Base-by-base conservation (phyloP, 1,284 basidiomycete species). In the Moniliophthora roreri region DNA sequence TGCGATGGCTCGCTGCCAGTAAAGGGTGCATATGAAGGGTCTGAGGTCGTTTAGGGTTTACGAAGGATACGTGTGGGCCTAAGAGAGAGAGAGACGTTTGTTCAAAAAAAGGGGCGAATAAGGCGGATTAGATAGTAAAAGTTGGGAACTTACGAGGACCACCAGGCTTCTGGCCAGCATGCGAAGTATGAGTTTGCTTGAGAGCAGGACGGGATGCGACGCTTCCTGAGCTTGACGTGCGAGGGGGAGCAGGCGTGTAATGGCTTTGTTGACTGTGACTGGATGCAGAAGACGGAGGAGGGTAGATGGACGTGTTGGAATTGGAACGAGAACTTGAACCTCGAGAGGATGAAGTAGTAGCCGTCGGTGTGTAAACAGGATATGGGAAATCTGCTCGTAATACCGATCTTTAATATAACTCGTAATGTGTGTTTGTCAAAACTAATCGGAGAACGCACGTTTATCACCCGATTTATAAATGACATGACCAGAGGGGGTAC, bases 1-100 rank as follows among this genome's bases (percentile, higher is more conserved):
- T 79, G 23, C 78, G 69, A 50, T 75, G 75, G 32, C 75, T 78
- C 55, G 77, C 73, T 4, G 82, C 81, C 48, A 87, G 75, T 0
- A 87, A 66, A 6, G 85, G 82, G 60, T 86, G 82, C 77, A 86
- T 81, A 63, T 82, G 75, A 24, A 82, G 61, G 15, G 69, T 67
- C 4, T 65, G 61, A 40, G 69, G 67, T 35, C 70, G 70, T 26
- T 63, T 61, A n/a, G 69, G 69, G 52, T 72, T 69, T n/a, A 62
- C 56, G 59, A 74, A 74, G 11, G 73, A 73, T 28, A 66, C 75
- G 66, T 67, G 73, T 66, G 64, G 64, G 62, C 65, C 70, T 77
- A 60, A 24, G 34, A 16, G 13, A 20, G 23, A 51, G 26, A 15
- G 40, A 26, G 6, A 11, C 6, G 6, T 6, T 11, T 6, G 28